Base-by-base conservation (phyloP, 2,329 filamentous ascomycete genomes). In the Tolypocladium paradoxum region DNA sequence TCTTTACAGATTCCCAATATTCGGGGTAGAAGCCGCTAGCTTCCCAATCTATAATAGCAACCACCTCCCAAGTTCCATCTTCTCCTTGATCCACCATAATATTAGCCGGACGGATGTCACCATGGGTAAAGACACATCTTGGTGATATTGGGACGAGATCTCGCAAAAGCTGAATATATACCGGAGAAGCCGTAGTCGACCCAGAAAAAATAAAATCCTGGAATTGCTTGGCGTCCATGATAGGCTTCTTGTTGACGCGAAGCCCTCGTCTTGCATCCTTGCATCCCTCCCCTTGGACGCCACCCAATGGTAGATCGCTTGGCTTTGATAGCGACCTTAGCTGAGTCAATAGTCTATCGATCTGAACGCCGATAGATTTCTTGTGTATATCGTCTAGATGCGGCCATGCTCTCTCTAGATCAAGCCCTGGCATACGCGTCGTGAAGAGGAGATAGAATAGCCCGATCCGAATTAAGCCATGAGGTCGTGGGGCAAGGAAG, bases 1-100 rank as follows among this genome's bases (percentile, higher is more conserved):
- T 51, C 45, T 60, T 58, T 0, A 60, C 52, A 34, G 38, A 52
- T 53, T 60, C 58, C 58, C 54, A 60, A 46, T 60, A 58, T 14
- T 60, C 56, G 11, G 58, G 56, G 51, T 60, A 60, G 18, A 55
- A 55, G 33, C 58, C 58, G 49, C 56, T 57, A n/a, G 43, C 9
- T 49, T 60, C 56, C 57, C 56, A 59, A 36, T 59, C 57, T 22
- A 59, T 54, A 22, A 59, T 48, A 14, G 35, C 53, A 5, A 34
- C 35, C 29, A 59, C 49, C 29, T 31, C 8, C 56, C 54, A 59
- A 37, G 33, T 34, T 20, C 48, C 29, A 51, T 54, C 36, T 50
- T 57, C 22, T 45, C 50, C 22, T 48, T 55, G 8, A 51, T 34
- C 12, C 1, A 34, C 33, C 33, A 34, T 34, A 34, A 34, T 34